Base-by-base conservation (phyloP, 75 land plant species). In the Cryptomeria japonica region DNA sequence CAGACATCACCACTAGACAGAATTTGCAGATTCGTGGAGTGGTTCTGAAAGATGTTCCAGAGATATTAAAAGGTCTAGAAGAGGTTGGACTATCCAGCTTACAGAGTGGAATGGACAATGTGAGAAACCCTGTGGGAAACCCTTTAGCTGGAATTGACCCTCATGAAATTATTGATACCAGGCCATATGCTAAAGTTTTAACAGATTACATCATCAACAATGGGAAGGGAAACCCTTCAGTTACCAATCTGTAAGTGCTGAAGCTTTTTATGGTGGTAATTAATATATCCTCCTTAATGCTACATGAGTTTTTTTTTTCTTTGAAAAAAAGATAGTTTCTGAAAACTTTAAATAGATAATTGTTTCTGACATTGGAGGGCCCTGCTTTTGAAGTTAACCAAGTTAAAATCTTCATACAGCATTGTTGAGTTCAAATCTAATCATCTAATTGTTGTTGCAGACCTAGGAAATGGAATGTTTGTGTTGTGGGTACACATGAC, bases 41-140 rank as follows among this genome's bases (percentile, higher is more conserved):
- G 31, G 91, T 90, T 51, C 91, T 98, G 87, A 92, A 93, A 28
- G 99, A 98, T 87, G 99, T 96, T 37, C 99, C 99, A 0, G 95
- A 89, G 41, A 95, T 98, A 83, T 70, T 98, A 13, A 89, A 92
- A 72, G 99, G 99, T 10, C 93, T 98, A 36, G 88, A 76, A 73
- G 78, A 86, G 25, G 99, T 98, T 28, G 99, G 99, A 0, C 88
- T 98, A 61, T 94, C 96, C 31, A 97, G 97, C 92, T 87, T 98
- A 5, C 99, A 98, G 92, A 98, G 99, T 87, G 99, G 99, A 51
- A 98, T 98, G 99, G 99, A 98, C 91, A 98, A 98, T 44, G 99
- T 98, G 36, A 92, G 99, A 51, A 98, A 98, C 76, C 95, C 99
- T 2, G 99, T 98, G 2, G 99, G 99, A 0, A 98, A 97, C 73